Percentiles rank a stretch among this genome's conserved stretches.
Conservation (phyloP, 192 early-diverging fungal genomes). For the Dimargaris verticillata region DNA sequence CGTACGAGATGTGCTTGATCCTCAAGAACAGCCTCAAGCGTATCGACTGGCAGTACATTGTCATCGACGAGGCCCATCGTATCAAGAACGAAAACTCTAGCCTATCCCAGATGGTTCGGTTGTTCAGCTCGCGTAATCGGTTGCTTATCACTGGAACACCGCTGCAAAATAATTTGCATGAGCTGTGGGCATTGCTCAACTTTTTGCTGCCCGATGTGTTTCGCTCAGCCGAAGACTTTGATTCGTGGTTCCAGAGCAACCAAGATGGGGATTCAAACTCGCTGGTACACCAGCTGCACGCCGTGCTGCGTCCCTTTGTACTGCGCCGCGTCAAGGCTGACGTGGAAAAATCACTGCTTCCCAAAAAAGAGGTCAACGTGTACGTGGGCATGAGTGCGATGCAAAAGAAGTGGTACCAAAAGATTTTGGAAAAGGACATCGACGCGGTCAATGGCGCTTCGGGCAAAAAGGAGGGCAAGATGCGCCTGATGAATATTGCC, state of each 20-base stretch:
- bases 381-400: slow-evolving; percentile 86
- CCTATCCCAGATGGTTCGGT: slow-evolving; percentile 84
- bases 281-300: slow-evolving; percentile 54
- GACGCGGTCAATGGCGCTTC: slow-evolving; percentile 83
- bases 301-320: slow-evolving; percentile 49
- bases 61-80: slow-evolving; percentile 69
- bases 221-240: slow-evolving; percentile 82
- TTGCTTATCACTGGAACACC: slow-evolving; percentile 91
- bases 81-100: slow-evolving; percentile 90
- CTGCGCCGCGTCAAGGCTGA: slow-evolving; percentile 83
- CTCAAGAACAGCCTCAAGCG: slow-evolving; percentile 76
- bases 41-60: slow-evolving; percentile 55
- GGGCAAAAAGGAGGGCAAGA: slow-evolving; percentile 69
- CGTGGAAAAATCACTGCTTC: slow-evolving; percentile 88
- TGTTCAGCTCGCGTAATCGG: slow-evolving; percentile 72
- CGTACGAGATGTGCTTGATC: slow-evolving; percentile 88
- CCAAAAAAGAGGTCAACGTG: slow-evolving; percentile 85
- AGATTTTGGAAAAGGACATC: slow-evolving; percentile 91
- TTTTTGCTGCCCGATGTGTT: slow-evolving; percentile 96
- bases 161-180: slow-evolving; percentile 93
- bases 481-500: slow-evolving; percentile 83
- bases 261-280: slow-evolving; percentile 31
- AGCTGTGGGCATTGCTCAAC: slow-evolving; percentile 97
- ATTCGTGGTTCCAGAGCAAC: slow-evolving; percentile 69
- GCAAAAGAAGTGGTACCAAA: slow-evolving; percentile 93